Conservation (phyloP, 1,284 basidiomycete species). For the Rhodotorula sp. region DNA sequence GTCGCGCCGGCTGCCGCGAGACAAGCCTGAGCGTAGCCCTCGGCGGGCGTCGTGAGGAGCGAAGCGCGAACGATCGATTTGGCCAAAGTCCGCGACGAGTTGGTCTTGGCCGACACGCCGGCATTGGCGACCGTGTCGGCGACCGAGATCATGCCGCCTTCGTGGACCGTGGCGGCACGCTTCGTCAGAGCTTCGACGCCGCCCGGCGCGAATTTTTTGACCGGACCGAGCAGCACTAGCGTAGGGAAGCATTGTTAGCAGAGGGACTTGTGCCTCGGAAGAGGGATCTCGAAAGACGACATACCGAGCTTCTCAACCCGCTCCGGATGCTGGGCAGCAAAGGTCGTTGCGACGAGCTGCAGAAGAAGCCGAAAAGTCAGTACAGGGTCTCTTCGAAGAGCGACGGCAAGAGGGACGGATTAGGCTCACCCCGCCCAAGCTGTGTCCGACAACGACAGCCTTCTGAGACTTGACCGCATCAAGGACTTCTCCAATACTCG, state of each 20-base stretch:
- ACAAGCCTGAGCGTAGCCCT: slow-evolving; percentile 35
- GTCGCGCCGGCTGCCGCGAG: slow-evolving; percentile 23
- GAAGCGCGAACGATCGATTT: slow-evolving; percentile 30
- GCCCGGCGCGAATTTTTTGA: slow-evolving; percentile 21
- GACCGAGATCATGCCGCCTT: slow-evolving; percentile 26
- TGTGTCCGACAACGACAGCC: slow-evolving; percentile 33
- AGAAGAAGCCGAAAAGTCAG: not conserved
- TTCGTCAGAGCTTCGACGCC: slow-evolving; percentile 17
- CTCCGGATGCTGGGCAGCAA: slow-evolving; percentile 33
- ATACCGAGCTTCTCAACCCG: slow-evolving; percentile 32
- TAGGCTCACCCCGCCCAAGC: slow-evolving; percentile 20
- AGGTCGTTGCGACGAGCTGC: slow-evolving; percentile 27
- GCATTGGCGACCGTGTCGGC: slow-evolving; percentile 24
- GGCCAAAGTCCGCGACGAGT: slow-evolving; percentile 17
- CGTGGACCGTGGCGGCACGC: slow-evolving; percentile 25
- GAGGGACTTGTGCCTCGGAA: not conserved
- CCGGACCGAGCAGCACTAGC: slow-evolving; percentile 39
- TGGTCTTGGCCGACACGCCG: slow-evolving; percentile 31
- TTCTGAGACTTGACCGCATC: slow-evolving; percentile 15
- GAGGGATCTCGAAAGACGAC: not conserved
- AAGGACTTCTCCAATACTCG: slow-evolving; percentile 29
- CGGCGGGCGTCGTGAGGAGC: slow-evolving; percentile 20
- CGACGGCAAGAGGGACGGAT: no score
- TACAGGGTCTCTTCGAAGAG: not conserved
- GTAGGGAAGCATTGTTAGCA: no score